Evolutionary conservation across 2,329 filamentous ascomycete species (phyloP), one percentile per base, ranked within the genome.

Genomic region (Nemania serpens): DNA sequence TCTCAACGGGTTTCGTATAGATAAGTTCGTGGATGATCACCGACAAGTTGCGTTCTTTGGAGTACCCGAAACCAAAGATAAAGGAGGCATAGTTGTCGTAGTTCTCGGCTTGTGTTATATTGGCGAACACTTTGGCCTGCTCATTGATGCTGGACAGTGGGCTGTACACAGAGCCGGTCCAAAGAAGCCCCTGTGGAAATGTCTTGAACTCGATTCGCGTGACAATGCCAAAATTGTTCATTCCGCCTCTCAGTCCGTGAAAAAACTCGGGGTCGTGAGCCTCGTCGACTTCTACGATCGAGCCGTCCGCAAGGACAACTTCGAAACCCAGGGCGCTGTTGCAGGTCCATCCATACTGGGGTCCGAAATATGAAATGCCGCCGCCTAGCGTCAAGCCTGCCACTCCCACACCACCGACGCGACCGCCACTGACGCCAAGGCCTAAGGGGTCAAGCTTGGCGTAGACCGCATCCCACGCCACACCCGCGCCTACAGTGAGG

Each of bases 381-480:
- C 58, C 58, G 15, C 59, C 59, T 0, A 58, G 43, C 5, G 54
- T 58, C 12, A 61, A 3, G 3, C 59, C 59, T 6, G 53, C 59
- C 13, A 58, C 54, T 25, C 59, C 59, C 10, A 66, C 66, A 29
- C 54, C 53, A 11, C 39, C 55, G 6, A 45, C 51, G 7, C 66
- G 58, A 41, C 62, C 66, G 4, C 61, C 59, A 22, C 47, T 57
- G 37, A 65, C 64, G 18, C 41, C 18, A 20, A 12, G 41, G 41
- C 41, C 41, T 17, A 43, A 13, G 29, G 71, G 67, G 17, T 81
- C 79, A 0, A 82, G 73, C 1, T 56, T 63, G 1, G 64, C 55
- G 39, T 78, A 81, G 0, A 83, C 75, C 18, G 79, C 70, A 15
- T 71, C 69, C 79, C 81, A 84, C 9, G 75, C 71, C 33, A 74